Conservation (phyloP, 2,329 filamentous ascomycete genomes). For the Pyricularia sp. region DNA sequence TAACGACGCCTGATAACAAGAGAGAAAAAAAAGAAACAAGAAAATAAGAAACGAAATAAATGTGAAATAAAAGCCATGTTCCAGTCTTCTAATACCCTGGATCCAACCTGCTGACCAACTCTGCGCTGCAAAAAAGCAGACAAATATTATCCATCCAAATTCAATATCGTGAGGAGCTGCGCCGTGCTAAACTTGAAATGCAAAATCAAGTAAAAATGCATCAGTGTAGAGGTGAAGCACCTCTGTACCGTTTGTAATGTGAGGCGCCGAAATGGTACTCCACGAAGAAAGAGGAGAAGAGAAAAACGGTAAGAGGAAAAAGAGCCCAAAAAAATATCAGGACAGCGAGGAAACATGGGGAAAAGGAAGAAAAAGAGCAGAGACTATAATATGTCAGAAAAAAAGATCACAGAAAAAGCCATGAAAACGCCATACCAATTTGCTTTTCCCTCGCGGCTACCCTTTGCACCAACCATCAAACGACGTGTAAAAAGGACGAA, state of each 20-base stretch:
- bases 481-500: not conserved
- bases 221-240: not conserved
- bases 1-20: no score
- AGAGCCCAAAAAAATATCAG: not conserved
- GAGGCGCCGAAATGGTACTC: not conserved
- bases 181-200: not conserved
- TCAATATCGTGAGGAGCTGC: not conserved
- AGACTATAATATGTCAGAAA: not conserved
- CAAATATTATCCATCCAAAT: not conserved
- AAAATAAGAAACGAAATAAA: not conserved
- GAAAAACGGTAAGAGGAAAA: slow-evolving; percentile 2
- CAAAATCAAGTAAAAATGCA: not conserved
- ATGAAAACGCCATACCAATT: not conserved
- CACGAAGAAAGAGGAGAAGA: not conserved
- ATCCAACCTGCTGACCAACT: not conserved
- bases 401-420: not conserved
- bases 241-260: not conserved
- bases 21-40: not conserved
- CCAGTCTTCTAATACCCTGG: not conserved
- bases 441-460: not conserved
- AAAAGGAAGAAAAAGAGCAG: not conserved
- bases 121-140: not conserved
- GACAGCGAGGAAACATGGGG: not conserved
- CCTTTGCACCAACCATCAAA: not conserved
- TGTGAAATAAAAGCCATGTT: not conserved